phyloP scores from a whole-genome alignment of 1,284 basidiomycete species.

The Porodaedalea pini region DNA sequence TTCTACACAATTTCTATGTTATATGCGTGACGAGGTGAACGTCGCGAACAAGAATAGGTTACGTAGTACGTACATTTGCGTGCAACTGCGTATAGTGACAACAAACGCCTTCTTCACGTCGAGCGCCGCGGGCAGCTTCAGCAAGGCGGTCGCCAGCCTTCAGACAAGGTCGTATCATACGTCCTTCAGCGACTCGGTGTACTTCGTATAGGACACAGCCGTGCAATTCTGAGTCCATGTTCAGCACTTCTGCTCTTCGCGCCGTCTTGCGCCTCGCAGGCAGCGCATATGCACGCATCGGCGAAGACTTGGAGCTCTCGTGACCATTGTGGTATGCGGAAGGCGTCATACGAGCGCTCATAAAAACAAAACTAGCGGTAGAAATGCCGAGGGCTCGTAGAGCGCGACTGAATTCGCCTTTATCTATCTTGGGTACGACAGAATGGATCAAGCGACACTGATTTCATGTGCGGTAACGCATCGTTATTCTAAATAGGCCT shows the following conservation, averaged over 20 bases:
- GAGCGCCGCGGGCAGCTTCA: conserved; percentile 52
- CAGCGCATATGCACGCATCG: conserved; percentile 46
- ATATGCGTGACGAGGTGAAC: not conserved
- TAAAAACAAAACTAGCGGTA: not conserved
- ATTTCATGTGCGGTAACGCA: too few species aligned
- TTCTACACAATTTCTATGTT: too few species aligned
- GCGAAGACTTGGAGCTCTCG: conserved; percentile 55
- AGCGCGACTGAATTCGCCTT: too few species aligned
- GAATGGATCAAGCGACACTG: too few species aligned
- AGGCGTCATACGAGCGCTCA: conserved; percentile 32
- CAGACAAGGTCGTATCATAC: conserved; percentile 69
- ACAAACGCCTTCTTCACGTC: conserved; percentile 61
- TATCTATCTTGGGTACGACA: too few species aligned
- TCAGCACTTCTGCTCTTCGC: too few species aligned
- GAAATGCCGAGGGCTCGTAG: too few species aligned
- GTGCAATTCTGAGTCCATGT: conserved; percentile 20
- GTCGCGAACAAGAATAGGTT: not conserved
- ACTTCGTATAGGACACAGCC: conserved; percentile 65
- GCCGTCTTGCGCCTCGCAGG: too few species aligned
- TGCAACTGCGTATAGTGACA: conserved; percentile 68
- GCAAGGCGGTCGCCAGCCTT: conserved; percentile 54
- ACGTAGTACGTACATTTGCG: conserved; percentile 47
- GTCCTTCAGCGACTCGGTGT: conserved; percentile 59
- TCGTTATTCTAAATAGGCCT: too few species aligned
- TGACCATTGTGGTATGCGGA: conserved; percentile 55